These are phyloP conservation scores for Yarrowia bubula DNA, from an alignment of 805 yeast genomes.

Conservation along the genomic window DNA sequence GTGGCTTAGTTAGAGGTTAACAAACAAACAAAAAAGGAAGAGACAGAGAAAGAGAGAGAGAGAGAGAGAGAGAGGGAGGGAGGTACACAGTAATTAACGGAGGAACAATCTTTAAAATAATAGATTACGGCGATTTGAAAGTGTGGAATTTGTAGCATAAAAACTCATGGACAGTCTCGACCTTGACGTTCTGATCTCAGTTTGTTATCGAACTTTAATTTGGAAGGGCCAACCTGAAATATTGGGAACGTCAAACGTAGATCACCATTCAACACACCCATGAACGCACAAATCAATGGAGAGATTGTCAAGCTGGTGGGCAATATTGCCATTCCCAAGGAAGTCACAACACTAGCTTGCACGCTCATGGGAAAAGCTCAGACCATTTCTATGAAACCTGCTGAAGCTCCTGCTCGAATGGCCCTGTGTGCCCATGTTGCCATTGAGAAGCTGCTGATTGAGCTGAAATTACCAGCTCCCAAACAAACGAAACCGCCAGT, in stretches of 20 bases:
- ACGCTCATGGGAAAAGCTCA: slow-evolving; percentile 13
- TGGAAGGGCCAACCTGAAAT: not conserved
- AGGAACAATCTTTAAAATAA: slow-evolving; percentile 9
- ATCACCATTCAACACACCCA: not conserved
- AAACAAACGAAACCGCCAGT: slow-evolving; percentile 31
- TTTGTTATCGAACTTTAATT: not conserved
- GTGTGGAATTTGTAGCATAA: too few relatives aligned
- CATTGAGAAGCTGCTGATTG: slow-evolving; percentile 29
- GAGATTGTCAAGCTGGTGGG: slow-evolving; percentile 13
- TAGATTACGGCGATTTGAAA: not conserved
- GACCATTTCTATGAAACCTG: slow-evolving; percentile 30
- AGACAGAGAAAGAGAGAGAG: not conserved
- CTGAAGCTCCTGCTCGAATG: slow-evolving; percentile 33
- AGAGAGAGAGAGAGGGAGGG: not conserved
- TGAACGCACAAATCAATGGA: slow-evolving; percentile 5
- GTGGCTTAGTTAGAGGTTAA: slow-evolving; percentile 51
- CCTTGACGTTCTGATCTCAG: not conserved
- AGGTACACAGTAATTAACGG: not conserved
- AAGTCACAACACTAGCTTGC: not conserved
- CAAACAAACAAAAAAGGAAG: not conserved
- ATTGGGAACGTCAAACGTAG: not conserved
- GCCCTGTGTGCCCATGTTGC: slow-evolving; percentile 34
- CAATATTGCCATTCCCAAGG: not conserved
- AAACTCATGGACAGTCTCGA: too few relatives aligned
- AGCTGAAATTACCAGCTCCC: slow-evolving; percentile 29